Evolutionary conservation across 768 basidiomycete species (phyloP), one percentile per base, ranked within the genome.

Genomic region (Neoboletus magnificus): DNA sequence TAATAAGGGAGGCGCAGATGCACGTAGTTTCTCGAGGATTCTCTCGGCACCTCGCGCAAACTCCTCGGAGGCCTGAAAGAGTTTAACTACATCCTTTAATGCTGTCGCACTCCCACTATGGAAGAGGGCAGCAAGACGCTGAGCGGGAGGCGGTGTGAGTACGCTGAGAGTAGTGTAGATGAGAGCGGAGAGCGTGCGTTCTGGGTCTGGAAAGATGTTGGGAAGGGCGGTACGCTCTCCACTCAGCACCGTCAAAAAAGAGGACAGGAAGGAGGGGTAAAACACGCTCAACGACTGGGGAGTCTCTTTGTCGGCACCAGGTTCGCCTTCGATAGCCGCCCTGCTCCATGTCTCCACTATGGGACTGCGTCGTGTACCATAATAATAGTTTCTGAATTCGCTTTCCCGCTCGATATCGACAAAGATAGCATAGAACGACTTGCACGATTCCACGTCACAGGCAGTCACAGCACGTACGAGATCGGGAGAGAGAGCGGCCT

Each of bases 351-450:
- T 63, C 16, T 82, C 73, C 40, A 91, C 76, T 15, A 96, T 70
- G 16, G 76, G 62, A 15, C 81, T 77, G 53, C 93, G 78, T 29
- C 92, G 79, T 11, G 91, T 87, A 13, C 91, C 91, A 71, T 93
- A 91, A 75, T 98, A 99, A 68, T 97, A 98, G 65, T 89, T 89
- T 56, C 91, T 80, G 70, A 96, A 99, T 69, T 98, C 97, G 3
- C 84, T 79, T 70, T 94, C 93, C 48, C 96, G 81, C 63, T 96
- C 90, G 55, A 99, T 98, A 63, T 89, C 83, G 53, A 82, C 83
- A 70, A 98, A 99, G 48, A 98, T 93, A 23, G 81, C 75, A 63
- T 88, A 93, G 71, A 93, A 93, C 48, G 79, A 79, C 57, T 84
- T 83, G 73, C 91, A 94, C 5, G 81, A 79, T 13, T 80, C 75